Conservation (phyloP, 208 protist genomes). For the Leishmania gerbilli region DNA sequence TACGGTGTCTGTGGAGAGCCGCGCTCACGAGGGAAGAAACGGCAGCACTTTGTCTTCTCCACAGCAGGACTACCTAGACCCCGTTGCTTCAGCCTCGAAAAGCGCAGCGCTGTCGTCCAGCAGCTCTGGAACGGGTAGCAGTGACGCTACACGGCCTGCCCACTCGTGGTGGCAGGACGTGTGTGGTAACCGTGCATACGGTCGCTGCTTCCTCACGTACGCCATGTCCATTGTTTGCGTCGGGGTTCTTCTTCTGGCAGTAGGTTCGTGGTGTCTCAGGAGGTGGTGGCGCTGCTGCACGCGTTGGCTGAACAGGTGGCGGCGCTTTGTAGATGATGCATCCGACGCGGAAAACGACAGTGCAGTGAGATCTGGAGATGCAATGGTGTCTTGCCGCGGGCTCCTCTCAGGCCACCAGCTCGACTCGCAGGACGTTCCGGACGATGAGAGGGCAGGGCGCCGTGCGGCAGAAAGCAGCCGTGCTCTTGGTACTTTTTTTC, state of each 20-base stretch:
- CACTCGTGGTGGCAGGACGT: neutral
- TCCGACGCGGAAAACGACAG: neutral
- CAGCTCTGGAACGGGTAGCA: neutral
- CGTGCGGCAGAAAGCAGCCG: neutral
- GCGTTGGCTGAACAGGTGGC: neutral
- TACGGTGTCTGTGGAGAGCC: neutral
- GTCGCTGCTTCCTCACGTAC: neutral
- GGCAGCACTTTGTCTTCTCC: neutral
- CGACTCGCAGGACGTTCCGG: neutral
- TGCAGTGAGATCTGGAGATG: neutral
- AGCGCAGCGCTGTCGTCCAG: neutral
- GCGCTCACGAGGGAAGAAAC: neutral
- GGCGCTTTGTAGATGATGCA: neutral
- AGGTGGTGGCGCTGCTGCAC: slow-evolving; percentile 2
- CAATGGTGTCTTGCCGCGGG: neutral
- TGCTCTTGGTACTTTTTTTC: neutral
- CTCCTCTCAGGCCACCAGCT: neutral
- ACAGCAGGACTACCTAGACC: neutral
- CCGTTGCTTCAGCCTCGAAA: neutral
- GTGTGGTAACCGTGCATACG: neutral
- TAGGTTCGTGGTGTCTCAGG: neutral
- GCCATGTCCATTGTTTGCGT: neutral
- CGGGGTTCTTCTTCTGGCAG: neutral
- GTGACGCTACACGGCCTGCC: neutral
- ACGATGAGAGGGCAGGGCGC: neutral